Evolutionary conservation across 2,329 filamentous ascomycete genomes (phyloP).

Genomic region (Pyrenophora teres): DNA sequence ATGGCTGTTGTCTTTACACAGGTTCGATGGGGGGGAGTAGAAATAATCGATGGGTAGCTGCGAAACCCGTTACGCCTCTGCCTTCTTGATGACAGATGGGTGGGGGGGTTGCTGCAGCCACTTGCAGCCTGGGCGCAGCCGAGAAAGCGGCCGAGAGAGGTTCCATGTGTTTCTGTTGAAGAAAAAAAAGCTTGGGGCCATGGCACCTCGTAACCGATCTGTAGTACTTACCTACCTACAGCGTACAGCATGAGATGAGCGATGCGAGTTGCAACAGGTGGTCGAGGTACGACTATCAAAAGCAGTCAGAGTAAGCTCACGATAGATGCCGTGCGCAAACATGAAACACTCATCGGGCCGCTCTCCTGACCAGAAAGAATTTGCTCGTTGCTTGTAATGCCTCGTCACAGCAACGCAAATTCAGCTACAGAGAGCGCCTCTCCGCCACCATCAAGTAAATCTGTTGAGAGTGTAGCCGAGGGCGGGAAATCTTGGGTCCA

Average conservation of each 20-base stretch:
- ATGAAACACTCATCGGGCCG: too few relatives aligned
- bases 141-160: conserved; percentile 20
- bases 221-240: not conserved
- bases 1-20: not conserved
- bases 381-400: too few relatives aligned
- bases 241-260: not conserved
- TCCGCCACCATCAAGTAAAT: not conserved
- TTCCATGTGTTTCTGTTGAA: conserved; percentile 13
- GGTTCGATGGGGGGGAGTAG: not conserved
- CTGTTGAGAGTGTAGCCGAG: conserved; percentile 6
- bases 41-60: not conserved
- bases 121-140: conserved; percentile 24
- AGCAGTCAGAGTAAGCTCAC: too few relatives aligned
- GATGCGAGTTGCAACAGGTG: too few relatives aligned
- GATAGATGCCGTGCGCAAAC: too few relatives aligned
- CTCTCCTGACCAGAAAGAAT: too few relatives aligned
- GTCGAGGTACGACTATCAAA: too few relatives aligned
- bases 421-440: not conserved
- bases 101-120: conserved; percentile 16
- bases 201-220: conserved; percentile 1
- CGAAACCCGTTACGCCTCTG: not conserved
- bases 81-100: conserved; percentile 25
- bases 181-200: conserved; percentile 1
- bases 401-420: too few relatives aligned
- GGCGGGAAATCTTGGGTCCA: conserved; percentile 30